These are phyloP conservation scores for Linderniella brevidens DNA, from an alignment of 257 asterid species.

Conservation along the genomic window DNA sequence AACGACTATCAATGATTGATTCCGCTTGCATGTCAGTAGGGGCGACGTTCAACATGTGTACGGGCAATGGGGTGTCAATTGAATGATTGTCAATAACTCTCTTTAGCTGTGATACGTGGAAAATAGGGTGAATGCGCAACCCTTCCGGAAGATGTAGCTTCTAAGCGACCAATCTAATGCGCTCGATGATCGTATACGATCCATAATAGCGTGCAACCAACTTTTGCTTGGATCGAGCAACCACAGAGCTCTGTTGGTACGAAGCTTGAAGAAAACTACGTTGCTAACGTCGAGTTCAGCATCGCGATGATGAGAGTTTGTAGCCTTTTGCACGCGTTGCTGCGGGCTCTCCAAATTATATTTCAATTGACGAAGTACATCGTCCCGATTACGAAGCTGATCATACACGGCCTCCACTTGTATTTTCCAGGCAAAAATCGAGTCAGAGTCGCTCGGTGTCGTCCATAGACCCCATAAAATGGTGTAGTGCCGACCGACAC, in stretches of 20 bases:
- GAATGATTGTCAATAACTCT: background rate
- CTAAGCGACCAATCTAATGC: constrained; percentile 1
- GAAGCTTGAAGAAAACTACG: background rate
- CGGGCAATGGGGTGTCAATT: background rate
- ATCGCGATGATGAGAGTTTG: background rate
- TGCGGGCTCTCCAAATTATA: background rate
- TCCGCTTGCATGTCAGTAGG: too few species aligned
- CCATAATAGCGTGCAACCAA: background rate
- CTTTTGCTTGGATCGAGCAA: background rate
- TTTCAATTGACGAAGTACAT: background rate
- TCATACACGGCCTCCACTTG: background rate
- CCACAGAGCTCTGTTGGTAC: background rate
- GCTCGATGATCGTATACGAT: background rate
- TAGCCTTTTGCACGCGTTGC: background rate
- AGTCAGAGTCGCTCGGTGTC: background rate
- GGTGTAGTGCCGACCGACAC: background rate
- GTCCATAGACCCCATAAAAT: background rate
- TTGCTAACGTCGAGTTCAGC: background rate
- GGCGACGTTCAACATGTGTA: too few species aligned
- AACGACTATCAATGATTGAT: too few species aligned
- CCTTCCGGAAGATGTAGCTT: background rate
- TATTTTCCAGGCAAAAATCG: background rate
- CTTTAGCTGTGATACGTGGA: background rate
- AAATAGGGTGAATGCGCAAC: background rate
- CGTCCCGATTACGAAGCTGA: background rate